A percentile compares a stretch with the other conserved stretches of the same genome.
Evolutionary conservation across 441 rosid species (phyloP).

Genomic region (Raphanus hybrid): DNA sequence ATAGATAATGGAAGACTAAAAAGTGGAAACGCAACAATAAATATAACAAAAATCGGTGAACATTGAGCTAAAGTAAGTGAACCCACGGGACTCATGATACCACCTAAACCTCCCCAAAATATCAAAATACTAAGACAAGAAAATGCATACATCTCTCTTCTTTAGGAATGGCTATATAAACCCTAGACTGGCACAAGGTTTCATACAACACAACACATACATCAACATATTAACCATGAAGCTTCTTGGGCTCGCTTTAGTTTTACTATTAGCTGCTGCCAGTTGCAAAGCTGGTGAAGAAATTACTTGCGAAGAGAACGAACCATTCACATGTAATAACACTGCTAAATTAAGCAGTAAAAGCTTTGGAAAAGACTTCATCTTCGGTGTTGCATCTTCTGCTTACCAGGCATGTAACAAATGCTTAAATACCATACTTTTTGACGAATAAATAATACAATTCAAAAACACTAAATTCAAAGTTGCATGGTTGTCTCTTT

Average conservation of each 20-base stretch:
- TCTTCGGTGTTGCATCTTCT: slow-evolving; percentile 37
- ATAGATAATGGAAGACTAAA: neutral
- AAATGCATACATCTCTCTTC: neutral
- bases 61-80: neutral
- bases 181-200: slow-evolving; percentile 11
- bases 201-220: slow-evolving; percentile 6
- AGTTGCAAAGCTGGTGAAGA: slow-evolving; percentile 19
- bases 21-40: neutral
- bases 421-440: too few species aligned
- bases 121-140: neutral
- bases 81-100: neutral
- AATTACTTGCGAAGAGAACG: neutral
- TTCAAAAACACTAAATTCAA: neutral
- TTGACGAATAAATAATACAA: neutral
- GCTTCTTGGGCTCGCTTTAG: neutral
- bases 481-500: slow-evolving; percentile 3
- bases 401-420: slow-evolving; percentile 38
- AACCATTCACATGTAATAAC: slow-evolving; percentile 20
- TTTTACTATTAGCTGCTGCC: slow-evolving; percentile 10
- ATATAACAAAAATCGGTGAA: neutral
- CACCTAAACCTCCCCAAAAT: neutral
- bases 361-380: slow-evolving; percentile 1
- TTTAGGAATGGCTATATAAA: slow-evolving; percentile 9
- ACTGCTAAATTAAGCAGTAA: neutral
- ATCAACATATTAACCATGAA: neutral